phyloP scores from a whole-genome alignment of 805 yeast genomes.

The Debaryomyces maramus region DNA sequence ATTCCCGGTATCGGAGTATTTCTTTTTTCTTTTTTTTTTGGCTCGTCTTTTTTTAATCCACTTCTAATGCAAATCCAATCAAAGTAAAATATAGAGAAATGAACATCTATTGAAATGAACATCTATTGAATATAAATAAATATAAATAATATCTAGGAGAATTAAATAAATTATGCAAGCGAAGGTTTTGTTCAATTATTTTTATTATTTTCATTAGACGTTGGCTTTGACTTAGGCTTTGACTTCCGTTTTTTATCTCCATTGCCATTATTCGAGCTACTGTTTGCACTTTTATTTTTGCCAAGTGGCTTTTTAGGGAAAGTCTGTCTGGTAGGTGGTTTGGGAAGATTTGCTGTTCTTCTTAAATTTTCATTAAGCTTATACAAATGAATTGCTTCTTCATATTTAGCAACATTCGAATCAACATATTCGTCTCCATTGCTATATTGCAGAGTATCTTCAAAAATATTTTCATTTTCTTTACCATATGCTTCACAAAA shows the following conservation, averaged over 20 bases:
- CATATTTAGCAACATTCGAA: conserved; percentile 3
- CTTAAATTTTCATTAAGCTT: not conserved
- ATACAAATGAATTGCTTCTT: conserved; percentile 3
- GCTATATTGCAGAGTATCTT: conserved; percentile 2
- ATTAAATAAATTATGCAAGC: conserved; percentile 1
- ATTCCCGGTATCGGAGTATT: conserved; percentile 7
- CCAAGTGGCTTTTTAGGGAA: too few relatives aligned
- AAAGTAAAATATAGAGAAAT: too few relatives aligned
- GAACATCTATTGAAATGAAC: too few relatives aligned
- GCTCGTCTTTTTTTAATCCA: too few relatives aligned
- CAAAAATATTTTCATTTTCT: conserved; percentile 4
- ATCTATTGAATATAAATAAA: not conserved
- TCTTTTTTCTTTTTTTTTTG: not conserved
- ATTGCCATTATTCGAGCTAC: too few relatives aligned
- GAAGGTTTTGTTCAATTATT: too few relatives aligned
- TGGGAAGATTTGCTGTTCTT: not conserved
- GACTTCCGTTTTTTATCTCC: too few relatives aligned
- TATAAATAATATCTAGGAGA: not conserved
- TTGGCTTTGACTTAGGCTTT: too few relatives aligned
- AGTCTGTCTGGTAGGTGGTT: not conserved
- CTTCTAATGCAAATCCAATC: too few relatives aligned
- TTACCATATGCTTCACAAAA: conserved; percentile 31
- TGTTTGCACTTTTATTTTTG: too few relatives aligned
- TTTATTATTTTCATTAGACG: too few relatives aligned
- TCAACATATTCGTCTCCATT: conserved; percentile 2